Conservation (phyloP, 192 early-diverging fungal genomes). For the Podila epicladia region DNA sequence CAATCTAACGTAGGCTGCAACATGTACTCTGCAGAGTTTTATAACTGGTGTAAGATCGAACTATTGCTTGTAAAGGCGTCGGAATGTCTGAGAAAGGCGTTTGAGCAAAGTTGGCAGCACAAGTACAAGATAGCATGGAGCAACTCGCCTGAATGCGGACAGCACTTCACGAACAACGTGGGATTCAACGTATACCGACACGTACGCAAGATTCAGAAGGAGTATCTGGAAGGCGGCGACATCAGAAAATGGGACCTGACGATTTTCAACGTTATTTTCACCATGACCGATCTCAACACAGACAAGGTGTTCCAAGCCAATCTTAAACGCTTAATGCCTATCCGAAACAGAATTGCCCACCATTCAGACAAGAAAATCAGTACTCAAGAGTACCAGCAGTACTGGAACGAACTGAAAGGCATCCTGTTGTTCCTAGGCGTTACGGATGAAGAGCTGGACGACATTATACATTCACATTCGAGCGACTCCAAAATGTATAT, state of each 20-base stretch:
- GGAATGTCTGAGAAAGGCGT: slow-evolving; percentile 35
- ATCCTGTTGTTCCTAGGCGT: slow-evolving; percentile 37
- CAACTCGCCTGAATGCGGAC: slow-evolving; percentile 36
- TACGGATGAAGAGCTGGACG: slow-evolving; percentile 39
- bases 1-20: slow-evolving; percentile 32
- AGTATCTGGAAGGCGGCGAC: slow-evolving; percentile 33
- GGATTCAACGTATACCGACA: slow-evolving; percentile 27
- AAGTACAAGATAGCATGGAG: slow-evolving; percentile 33
- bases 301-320: slow-evolving; percentile 37
- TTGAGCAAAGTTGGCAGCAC: slow-evolving; percentile 38
- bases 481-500: slow-evolving; percentile 41
- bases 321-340: slow-evolving; percentile 38
- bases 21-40: slow-evolving; percentile 37
- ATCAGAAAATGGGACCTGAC: slow-evolving; percentile 37
- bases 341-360: slow-evolving; percentile 39
- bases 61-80: slow-evolving; percentile 40
- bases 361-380: slow-evolving; percentile 40
- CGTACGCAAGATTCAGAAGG: slow-evolving; percentile 36
- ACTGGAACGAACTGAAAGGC: slow-evolving; percentile 36
- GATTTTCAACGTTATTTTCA: slow-evolving; percentile 35
- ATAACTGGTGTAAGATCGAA: slow-evolving; percentile 38
- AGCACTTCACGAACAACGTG: slow-evolving; percentile 29
- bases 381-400: slow-evolving; percentile 36
- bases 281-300: slow-evolving; percentile 38
- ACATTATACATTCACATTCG: slow-evolving; percentile 41